Percentiles rank a stretch among this genome's conserved stretches.
Evolutionary conservation across 2,329 filamentous ascomycete species (phyloP).

Genomic region (Colletotrichum tofieldiae): DNA sequence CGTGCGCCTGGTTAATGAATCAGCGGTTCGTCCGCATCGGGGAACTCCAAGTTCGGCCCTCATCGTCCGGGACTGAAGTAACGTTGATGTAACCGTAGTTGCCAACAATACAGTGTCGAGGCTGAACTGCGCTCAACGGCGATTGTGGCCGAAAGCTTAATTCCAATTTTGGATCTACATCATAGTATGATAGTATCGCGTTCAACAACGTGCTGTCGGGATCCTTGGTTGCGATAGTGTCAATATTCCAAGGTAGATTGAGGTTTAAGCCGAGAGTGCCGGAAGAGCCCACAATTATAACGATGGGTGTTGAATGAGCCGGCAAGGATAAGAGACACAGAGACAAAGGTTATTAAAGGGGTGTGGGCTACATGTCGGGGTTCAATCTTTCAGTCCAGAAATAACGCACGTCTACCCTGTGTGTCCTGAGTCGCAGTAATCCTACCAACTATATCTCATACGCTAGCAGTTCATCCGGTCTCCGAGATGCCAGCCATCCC

Average conservation of each 20-base stretch:
- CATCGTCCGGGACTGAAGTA: constrained; percentile 11
- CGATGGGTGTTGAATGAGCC: neutral
- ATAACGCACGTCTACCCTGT: neutral
- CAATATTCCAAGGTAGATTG: neutral
- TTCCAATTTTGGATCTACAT: neutral
- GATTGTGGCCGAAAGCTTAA: neutral
- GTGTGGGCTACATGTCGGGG: too few relatives aligned
- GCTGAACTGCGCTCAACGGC: neutral
- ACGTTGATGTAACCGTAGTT: neutral
- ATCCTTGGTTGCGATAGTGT: neutral
- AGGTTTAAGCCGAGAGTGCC: neutral
- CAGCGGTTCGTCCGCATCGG: constrained; percentile 2
- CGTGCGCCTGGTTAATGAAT: neutral
- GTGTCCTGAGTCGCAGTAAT: neutral
- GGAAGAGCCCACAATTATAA: too few relatives aligned
- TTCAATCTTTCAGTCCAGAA: neutral
- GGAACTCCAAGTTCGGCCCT: neutral
- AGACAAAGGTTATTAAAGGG: neutral
- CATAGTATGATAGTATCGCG: neutral
- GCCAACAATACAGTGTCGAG: neutral
- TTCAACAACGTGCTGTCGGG: neutral
- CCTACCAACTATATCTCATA: neutral
- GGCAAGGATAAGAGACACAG: neutral
- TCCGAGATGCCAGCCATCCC: neutral
- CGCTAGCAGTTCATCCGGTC: neutral